phyloP scores from a whole-genome alignment of 176 grass and related monocot species.

The Triticum turgidum region DNA sequence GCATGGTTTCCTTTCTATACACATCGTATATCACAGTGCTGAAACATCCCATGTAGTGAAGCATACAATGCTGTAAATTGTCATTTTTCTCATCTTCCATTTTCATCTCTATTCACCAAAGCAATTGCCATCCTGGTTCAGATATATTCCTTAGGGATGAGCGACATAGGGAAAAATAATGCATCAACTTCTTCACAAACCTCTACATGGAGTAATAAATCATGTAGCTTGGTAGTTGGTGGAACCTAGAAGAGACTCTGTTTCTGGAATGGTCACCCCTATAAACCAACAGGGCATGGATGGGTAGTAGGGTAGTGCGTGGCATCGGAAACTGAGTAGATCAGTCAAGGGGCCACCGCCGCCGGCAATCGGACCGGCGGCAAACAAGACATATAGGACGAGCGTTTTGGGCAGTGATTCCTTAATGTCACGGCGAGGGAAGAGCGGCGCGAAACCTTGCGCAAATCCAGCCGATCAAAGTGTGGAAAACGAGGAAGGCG shows the following conservation, averaged over 20 bases:
- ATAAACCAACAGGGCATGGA: too few species aligned
- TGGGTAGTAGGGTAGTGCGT: not conserved
- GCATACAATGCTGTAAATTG: not conserved
- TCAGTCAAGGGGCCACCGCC: not conserved
- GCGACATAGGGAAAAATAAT: not conserved
- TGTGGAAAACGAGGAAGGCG: not conserved
- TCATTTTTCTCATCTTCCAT: not conserved
- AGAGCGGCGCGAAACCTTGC: not conserved
- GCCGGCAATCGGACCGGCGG: not conserved
- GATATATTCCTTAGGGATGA: not conserved
- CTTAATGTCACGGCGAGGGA: not conserved
- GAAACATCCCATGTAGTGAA: not conserved
- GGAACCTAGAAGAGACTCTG: too few species aligned
- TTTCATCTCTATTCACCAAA: not conserved
- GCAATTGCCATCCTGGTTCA: too few species aligned
- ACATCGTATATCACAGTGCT: not conserved
- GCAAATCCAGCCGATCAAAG: not conserved
- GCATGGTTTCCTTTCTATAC: not conserved
- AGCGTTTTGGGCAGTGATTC: not conserved
- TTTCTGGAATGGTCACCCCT: too few species aligned
- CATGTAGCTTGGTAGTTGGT: too few species aligned
- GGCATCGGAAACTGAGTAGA: not conserved
- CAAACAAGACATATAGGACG: too few species aligned
- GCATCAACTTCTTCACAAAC: not conserved
- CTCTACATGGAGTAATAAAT: not conserved